Base-by-base conservation (phyloP, 1,284 basidiomycete species). In the Hemileia vastatrix region DNA sequence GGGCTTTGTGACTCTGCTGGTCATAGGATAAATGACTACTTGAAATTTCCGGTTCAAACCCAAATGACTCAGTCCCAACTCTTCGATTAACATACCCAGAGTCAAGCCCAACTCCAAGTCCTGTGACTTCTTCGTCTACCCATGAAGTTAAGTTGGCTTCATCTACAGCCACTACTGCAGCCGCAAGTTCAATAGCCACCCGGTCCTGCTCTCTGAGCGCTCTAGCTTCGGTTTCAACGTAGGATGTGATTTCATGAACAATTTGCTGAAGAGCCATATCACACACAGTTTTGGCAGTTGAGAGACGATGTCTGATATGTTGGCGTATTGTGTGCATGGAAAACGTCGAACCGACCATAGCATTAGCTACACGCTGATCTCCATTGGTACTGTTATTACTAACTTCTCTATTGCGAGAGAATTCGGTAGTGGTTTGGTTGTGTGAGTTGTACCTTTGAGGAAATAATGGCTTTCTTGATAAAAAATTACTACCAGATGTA, bases 231-330 rank as follows among this genome's bases (percentile, higher is more conserved):
- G 90, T 86, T 77, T 98, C 94, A 69, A 96, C 95, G 78, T 90
- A 96, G 31, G 84, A 78, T 65, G 93, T 94, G 79, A 98, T 92
- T 64, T 86, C 88, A 74, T 88, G 86, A 58, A 94, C 88, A 71
- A 96, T 88, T 70, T 89, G 86, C 72, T 86, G 85, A 9, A 98
- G 83, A 73, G 95, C 91, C 78, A 88, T 88, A 82, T 98, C 92
- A 79, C 94, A 98, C 68, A 89, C 87, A 59, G 87, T 85, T 80
- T 98, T 98, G 64, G 94, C 92, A 0, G 86, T 86, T 76, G 87
- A 88, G 76, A 97, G 84, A 60, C 94, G 86, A 70, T 91, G 84
- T 52, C 88, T 90, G 71, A 97, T 90, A 79, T 97, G 93, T 64
- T 90, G 84, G 61, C 89, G 83, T 65, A 97, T 92, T 71, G 92